A percentile compares a stretch with the other conserved stretches of the same genome.
Evolutionary conservation across 1,284 basidiomycete genomes (phyloP).

Genomic region (Flammula alnicola): DNA sequence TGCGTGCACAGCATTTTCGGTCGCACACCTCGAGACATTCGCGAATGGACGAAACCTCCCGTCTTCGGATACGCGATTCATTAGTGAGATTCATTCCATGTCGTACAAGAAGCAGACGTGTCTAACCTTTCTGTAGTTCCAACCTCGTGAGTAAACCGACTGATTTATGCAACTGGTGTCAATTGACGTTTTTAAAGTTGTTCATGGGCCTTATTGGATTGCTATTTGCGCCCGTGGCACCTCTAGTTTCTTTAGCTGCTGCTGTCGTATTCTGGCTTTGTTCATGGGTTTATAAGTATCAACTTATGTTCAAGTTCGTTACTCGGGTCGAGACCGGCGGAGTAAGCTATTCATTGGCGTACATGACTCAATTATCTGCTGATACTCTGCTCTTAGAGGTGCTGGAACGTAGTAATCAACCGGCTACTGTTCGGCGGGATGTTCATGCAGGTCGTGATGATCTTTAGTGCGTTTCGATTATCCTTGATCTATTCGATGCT

Average conservation of each 20-base stretch:
- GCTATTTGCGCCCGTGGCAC: constrained; percentile 28
- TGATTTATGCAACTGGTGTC: too few species aligned
- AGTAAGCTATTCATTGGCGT: constrained; percentile 13
- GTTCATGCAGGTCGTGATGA: constrained; percentile 28
- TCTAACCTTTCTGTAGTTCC: constrained; percentile 16
- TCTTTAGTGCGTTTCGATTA: constrained; percentile 21
- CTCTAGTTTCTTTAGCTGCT: constrained; percentile 24
- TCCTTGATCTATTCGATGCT: neutral
- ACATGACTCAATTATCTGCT: neutral
- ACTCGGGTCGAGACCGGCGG: constrained; percentile 27
- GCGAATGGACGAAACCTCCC: constrained; percentile 25
- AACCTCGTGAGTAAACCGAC: too few species aligned
- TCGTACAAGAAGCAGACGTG: too few species aligned
- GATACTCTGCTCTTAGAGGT: constrained; percentile 13
- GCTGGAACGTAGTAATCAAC: constrained; percentile 28
- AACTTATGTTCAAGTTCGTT: constrained; percentile 26
- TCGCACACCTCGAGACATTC: constrained; percentile 26
- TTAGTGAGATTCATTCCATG: constrained; percentile 19
- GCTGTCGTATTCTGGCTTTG: constrained; percentile 28
- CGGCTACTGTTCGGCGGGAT: constrained; percentile 24
- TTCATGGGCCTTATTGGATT: constrained; percentile 27
- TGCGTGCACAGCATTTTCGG: constrained; percentile 16
- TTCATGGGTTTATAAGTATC: constrained; percentile 29
- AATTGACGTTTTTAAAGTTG: constrained; percentile 14
- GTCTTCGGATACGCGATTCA: constrained; percentile 24